Evolutionary conservation across 2,329 filamentous ascomycete genomes (phyloP).

Genomic region (Colletotrichum noveboracense): DNA sequence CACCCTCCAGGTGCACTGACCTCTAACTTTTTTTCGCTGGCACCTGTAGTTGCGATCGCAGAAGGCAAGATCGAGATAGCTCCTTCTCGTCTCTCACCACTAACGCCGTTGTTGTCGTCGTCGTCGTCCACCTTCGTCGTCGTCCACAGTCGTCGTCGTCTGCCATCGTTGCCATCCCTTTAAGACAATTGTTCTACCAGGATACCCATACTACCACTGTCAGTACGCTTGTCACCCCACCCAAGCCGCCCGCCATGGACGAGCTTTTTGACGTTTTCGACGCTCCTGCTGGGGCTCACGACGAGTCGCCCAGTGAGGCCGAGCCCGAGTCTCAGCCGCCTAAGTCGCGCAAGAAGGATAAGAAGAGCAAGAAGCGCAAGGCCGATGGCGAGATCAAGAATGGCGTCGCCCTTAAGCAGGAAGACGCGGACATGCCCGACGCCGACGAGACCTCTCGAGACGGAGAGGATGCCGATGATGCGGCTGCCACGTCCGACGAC

Average conservation of each 20-base stretch:
- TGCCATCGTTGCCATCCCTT: too few relatives aligned
- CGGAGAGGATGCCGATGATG: slow-evolving; percentile 36
- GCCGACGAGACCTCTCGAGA: slow-evolving; percentile 45
- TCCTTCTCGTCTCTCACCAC: background rate
- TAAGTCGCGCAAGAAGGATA: slow-evolving; percentile 56
- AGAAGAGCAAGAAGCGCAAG: slow-evolving; percentile 82
- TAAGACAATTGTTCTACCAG: background rate
- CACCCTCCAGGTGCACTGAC: background rate
- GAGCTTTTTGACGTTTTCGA: slow-evolving; percentile 86
- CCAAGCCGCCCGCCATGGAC: slow-evolving; percentile 58
- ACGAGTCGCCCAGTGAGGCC: slow-evolving; percentile 44
- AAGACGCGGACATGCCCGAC: slow-evolving; percentile 50
- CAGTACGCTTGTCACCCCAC: background rate
- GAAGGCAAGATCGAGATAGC: slow-evolving; percentile 1
- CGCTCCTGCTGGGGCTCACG: slow-evolving; percentile 53
- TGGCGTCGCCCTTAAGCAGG: slow-evolving; percentile 33
- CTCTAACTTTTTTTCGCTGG: background rate
- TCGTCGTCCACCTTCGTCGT: background rate
- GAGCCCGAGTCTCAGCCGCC: slow-evolving; percentile 38
- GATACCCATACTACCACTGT: background rate
- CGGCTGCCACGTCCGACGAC: slow-evolving; percentile 29
- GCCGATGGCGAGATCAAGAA: slow-evolving; percentile 78
- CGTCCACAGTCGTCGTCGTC: background rate
- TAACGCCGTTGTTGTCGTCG: background rate
- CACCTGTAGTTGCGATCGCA: background rate